Percentiles rank a stretch among this genome's conserved stretches.
Conservation (phyloP, 257 asterid genomes). For the Leptodermis oblonga region DNA sequence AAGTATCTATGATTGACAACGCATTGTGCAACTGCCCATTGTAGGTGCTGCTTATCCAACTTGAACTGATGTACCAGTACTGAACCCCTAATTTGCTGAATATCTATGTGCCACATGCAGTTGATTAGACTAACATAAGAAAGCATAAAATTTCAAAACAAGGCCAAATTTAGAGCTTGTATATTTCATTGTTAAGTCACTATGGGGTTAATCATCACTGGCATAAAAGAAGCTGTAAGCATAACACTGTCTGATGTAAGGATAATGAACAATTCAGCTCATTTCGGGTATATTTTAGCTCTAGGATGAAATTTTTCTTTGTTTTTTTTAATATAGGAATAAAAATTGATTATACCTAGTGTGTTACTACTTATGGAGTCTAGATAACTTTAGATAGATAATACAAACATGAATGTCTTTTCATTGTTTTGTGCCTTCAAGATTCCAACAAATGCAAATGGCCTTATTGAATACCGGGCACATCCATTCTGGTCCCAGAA, state of each 20-base stretch:
- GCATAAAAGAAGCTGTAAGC: neutral
- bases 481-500: slow-evolving; percentile 99
- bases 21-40: neutral
- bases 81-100: too few relatives aligned
- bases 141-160: too few relatives aligned
- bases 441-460: slow-evolving; percentile 92
- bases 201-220: too few relatives aligned
- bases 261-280: neutral
- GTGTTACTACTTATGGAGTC: neutral
- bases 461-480: slow-evolving; percentile 89
- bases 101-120: neutral
- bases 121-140: neutral
- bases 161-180: too few relatives aligned
- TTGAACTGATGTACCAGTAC: neutral
- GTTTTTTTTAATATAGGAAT: too few relatives aligned
- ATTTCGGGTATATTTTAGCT: neutral
- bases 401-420: neutral
- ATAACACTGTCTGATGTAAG: slow-evolving; percentile 1
- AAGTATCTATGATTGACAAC: slow-evolving; percentile 31
- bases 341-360: neutral
- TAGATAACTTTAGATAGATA: neutral
- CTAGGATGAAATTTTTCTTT: neutral
- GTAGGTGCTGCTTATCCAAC: slow-evolving; percentile 5
- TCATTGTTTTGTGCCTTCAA: slow-evolving; percentile 33
- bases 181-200: too few relatives aligned